A percentile compares a stretch with the other conserved stretches of the same genome.
phyloP scores from a whole-genome alignment of 1,139 yeast genomes.

The Neolecta irregularis region DNA sequence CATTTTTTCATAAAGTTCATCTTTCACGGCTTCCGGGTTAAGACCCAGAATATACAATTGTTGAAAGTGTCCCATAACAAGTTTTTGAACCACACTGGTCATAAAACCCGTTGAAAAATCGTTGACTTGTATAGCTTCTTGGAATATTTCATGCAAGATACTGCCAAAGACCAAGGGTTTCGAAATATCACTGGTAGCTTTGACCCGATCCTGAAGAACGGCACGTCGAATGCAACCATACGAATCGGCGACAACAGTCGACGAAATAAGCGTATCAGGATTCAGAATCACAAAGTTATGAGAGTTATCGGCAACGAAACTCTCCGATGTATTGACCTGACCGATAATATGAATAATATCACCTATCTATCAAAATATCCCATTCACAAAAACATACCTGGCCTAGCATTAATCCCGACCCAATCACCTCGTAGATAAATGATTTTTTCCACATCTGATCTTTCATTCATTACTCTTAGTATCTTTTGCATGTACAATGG shows the following conservation, averaged over 20 bases:
- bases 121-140: slow-evolving; percentile 39
- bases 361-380: slow-evolving; percentile 16
- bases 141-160: slow-evolving; percentile 66
- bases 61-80: slow-evolving; percentile 32
- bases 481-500: background rate
- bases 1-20: slow-evolving; percentile 37
- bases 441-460: background rate
- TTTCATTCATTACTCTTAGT: background rate
- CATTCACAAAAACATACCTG: no score
- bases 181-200: slow-evolving; percentile 40
- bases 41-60: slow-evolving; percentile 45
- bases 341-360: slow-evolving; percentile 29
- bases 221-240: slow-evolving; percentile 58
- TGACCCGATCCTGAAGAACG: slow-evolving; percentile 41
- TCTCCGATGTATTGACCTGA: slow-evolving; percentile 13
- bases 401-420: no score
- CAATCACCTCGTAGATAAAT: no score
- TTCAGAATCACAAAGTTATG: slow-evolving; percentile 56
- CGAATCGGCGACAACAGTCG: slow-evolving; percentile 69
- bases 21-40: slow-evolving; percentile 32
- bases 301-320: slow-evolving; percentile 37
- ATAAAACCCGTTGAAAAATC: slow-evolving; percentile 34
- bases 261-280: slow-evolving; percentile 70
- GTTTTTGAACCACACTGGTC: slow-evolving; percentile 30
- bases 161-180: slow-evolving; percentile 59